A percentile compares a stretch with the other conserved stretches of the same genome.
Conservation (phyloP, 2,329 filamentous ascomycete genomes). For the Microcyclosporella mali region DNA sequence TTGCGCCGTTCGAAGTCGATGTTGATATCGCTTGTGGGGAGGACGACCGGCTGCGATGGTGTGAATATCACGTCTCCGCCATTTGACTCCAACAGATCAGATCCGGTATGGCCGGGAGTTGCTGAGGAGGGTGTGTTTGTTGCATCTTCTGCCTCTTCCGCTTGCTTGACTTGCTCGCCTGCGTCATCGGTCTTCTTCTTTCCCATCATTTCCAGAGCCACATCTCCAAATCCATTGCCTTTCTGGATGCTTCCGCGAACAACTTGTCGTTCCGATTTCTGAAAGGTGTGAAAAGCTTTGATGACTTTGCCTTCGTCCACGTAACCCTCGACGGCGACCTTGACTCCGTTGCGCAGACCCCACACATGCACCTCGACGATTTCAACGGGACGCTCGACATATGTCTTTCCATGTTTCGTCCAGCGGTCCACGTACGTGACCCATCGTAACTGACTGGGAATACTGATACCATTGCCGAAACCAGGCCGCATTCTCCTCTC, state of each 20-base stretch:
- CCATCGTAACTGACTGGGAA: conserved; percentile 85
- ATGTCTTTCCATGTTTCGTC: conserved; percentile 61
- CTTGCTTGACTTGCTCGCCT: conserved; percentile 14
- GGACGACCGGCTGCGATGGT: conserved; percentile 59
- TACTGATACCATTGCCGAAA: conserved; percentile 85
- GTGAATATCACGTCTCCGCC: conserved; percentile 73
- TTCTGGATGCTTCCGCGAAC: conserved; percentile 51
- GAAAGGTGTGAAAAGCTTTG: conserved; percentile 75
- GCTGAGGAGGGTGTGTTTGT: conserved; percentile 5
- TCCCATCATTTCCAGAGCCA: conserved; percentile 40
- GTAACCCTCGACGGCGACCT: conserved; percentile 77
- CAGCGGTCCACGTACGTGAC: conserved; percentile 84
- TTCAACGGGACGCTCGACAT: conserved; percentile 76
- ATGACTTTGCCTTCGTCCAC: conserved; percentile 86
- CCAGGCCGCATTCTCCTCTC: conserved; percentile 80
- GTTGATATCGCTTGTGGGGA: conserved; percentile 81
- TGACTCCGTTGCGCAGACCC: conserved; percentile 82
- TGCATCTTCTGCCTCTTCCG: conserved; percentile 16
- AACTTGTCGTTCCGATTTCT: conserved; percentile 62
- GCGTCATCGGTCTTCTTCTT: conserved; percentile 23
- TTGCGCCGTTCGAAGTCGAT: conserved; percentile 84
- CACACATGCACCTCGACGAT: conserved; percentile 84
- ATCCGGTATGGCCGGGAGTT: conserved; percentile 1
- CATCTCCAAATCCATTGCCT: conserved; percentile 38
- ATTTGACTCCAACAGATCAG: conserved; percentile 34